Evolutionary conservation across 73 alveolate species (phyloP), one percentile per base, ranked within the genome.

Genomic region (Symbiodinium pilosum): DNA sequence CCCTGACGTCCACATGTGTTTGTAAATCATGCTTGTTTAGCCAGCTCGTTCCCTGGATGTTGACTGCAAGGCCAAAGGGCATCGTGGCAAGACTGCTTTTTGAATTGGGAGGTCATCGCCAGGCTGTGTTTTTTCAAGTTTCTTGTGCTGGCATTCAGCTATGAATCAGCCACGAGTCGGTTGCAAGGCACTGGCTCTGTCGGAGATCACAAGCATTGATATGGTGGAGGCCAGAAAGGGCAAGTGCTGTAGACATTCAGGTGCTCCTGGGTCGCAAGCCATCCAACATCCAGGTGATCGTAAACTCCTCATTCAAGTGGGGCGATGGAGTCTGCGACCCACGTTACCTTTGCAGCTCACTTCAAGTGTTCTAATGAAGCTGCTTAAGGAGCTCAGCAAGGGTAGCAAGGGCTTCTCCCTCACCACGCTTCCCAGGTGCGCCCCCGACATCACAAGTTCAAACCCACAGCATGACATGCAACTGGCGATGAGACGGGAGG

Each of bases 81-180:
- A 94, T 84, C 44, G 94, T 94, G 77, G 99, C 99, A 7, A 93
- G 94, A 26, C 87, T 94, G 43, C 99, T 94, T 28, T 94, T 94
- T 38, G 99, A 94, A 75, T 39, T 94, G 51, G 89, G 94, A 24
- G 99, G 99, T 18, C 93, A 93, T n/a, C 93, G 98, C 43, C 98
- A 77, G 81, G 85, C 85, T 24, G 34, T 6, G 43, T 1, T 42
- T 12, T 59, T n/a, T n/a, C n/a, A n/a, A n/a, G n/a, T n/a, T n/a
- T n/a, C n/a, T n/a, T n/a, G n/a, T n/a, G n/a, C n/a, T n/a, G n/a
- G n/a, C n/a, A n/a, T n/a, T n/a, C n/a, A n/a, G n/a, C n/a, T n/a
- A n/a, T n/a, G n/a, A n/a, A n/a, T n/a, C n/a, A n/a, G 34, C 41
- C 36, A 69, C 41, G 84, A 69, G 24, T 69, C 6, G 8, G 8